Evolutionary conservation across 192 early-diverging fungal genomes (phyloP), one percentile per base, ranked within the genome.

Genomic region (Podila epicladia): DNA sequence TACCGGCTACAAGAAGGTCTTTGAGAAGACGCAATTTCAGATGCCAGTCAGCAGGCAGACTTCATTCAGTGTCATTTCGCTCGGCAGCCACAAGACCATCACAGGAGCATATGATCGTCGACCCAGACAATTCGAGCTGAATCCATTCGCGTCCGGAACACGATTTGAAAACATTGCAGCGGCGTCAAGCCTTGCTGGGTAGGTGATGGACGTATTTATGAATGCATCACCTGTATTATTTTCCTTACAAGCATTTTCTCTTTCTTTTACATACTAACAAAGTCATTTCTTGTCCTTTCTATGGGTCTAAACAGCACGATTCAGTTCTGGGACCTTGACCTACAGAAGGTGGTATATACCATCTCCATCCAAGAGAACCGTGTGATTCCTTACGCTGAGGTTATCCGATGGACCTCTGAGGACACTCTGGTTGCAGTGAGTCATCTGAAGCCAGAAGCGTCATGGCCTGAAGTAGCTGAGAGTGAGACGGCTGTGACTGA

Each of bases 341-440:
- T 32, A 5, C 61, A 63, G 33, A 35, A 50, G 45, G 31, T 45
- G 1, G 37, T 80, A 4, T 6, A 24, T 32, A 17, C 24, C 58
- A 1, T 58, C 49, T 15, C 41, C 2, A 45, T 45, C 41, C 3
- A 1, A 12, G 41, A 59, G 17, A 33, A 53, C 11, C 67, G 70
- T 20, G 65, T 73, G 8, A 72, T 80, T 17, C 77, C 77, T 5
- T 80, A 69, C 59, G 26, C 77, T 20, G 77, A 80, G 45, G 20
- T 66, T 4, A 22, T 80, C 17, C 33, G 61, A 15, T 80, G 77
- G 77, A 62, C 73, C 0, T 32, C 51, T 2, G 77, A 80, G 58
- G 66, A 80, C 35, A 67, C 69, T 5, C 22, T 80, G 58, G 71
- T 73, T 9, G 77, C 66, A 3, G 66, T 69, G 11, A 80, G 77